Base-by-base conservation (phyloP, 768 basidiomycete species). In the Hygrophorus pudorinus region DNA sequence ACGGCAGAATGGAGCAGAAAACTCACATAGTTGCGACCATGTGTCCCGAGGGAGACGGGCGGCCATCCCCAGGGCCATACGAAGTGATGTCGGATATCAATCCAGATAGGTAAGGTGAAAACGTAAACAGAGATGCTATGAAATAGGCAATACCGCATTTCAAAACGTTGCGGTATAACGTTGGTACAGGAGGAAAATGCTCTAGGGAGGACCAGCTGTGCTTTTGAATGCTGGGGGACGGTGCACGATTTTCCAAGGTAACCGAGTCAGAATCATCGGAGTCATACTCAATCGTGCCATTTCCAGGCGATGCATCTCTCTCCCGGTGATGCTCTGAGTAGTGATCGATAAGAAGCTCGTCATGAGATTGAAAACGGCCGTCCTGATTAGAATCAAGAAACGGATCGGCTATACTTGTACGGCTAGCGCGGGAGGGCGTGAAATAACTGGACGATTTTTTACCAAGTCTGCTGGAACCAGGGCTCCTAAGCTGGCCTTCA, bases 141-240 rank as follows among this genome's bases (percentile, higher is more conserved):
- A 89, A 78, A 62, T 99, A 99, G 0, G 93, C 86, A 13, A 97
- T 67, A 2, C 81, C 74, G 64, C 96, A 99, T 65, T 98, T 97
- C 51, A 94, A 63, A 35, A 96, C 76, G 55, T 87, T 89, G 32
- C 76, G 73, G 45, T 79, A 70, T 21, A 81, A 48, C 13, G 72
- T 50, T 2, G 80, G 63, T 29, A 82, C 50, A 10, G 61, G 49
- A 4, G 72, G 71, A 31, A 65, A 36, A 14, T 49, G 53, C 5
- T 42, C 17, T 8, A 48, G 49, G 21, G 38, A 42, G 18, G 36
- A 45, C 46, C 41, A 48, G 10, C 14, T 5, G 32, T 21, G 36
- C n/a, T 36, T n/a, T 14, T 5, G 20, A 6, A 29, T 27, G 30
- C 43, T 12, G 24, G 45, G 32, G 9, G 38, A 47, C 16, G 21